Conservation (phyloP, 139 green algal species). For the Chlamydomonas urium region DNA sequence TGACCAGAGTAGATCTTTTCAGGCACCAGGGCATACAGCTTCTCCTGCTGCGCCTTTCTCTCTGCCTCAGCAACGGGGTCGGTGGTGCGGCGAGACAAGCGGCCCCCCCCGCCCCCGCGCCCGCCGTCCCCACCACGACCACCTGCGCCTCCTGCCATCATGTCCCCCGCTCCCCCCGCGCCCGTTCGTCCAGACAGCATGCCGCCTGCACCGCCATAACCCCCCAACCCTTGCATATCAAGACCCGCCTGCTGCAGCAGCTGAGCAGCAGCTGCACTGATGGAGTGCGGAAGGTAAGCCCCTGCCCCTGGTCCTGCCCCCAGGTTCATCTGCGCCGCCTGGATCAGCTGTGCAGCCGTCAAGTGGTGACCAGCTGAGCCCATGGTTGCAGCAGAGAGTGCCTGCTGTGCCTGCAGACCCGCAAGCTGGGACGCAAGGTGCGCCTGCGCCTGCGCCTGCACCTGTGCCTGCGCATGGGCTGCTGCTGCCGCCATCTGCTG, state of each 20-base stretch:
- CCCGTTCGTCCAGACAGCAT: slow-evolving; percentile 5
- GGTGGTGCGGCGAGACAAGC: slow-evolving; percentile 61
- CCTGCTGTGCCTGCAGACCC: neutral
- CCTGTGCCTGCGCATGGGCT: neutral
- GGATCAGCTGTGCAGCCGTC: slow-evolving; percentile 11
- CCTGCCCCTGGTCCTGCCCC: neutral
- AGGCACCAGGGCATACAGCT: slow-evolving; percentile 81
- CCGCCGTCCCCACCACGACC: neutral
- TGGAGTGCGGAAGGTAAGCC: neutral
- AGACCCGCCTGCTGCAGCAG: slow-evolving; percentile 36
- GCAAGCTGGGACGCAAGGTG: neutral
- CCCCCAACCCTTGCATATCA: neutral
- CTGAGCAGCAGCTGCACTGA: slow-evolving; percentile 18
- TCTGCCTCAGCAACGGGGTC: slow-evolving; percentile 73
- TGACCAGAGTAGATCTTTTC: slow-evolving; percentile 62
- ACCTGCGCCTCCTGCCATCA: neutral
- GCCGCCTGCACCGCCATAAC: neutral
- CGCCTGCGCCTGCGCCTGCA: slow-evolving; percentile 2
- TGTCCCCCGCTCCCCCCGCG: slow-evolving; percentile 37
- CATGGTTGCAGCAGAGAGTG: neutral
- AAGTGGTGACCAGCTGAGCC: neutral
- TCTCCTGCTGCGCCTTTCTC: slow-evolving; percentile 68
- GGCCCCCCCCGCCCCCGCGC: slow-evolving; percentile 41
- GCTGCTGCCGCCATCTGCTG: slow-evolving; percentile 17
- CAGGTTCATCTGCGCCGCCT: slow-evolving; percentile 8